Base-by-base conservation (phyloP, 2,329 filamentous ascomycete species). In the Escovopsis sp. region DNA sequence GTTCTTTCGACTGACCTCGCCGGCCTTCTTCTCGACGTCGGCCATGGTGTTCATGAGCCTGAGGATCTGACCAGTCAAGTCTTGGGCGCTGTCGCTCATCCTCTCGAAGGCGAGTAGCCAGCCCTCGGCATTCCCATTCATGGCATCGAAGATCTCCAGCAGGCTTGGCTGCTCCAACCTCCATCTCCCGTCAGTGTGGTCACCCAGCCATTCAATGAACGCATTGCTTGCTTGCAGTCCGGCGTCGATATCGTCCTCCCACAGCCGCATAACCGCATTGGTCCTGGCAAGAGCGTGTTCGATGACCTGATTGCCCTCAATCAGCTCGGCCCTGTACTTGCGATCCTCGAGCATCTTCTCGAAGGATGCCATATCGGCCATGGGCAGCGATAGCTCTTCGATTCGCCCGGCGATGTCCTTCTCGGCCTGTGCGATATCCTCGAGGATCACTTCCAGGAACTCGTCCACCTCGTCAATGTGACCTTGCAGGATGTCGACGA, bases 391-490 rank as follows among this genome's bases (percentile, higher is more conserved):
- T 42, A 96, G 67, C 57, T 83, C 82, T 45, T 82, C 79, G 47
- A 93, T 79, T 23, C 89, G 78, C 48, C 85, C 82, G 43, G 75
- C 73, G 48, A 96, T 78, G 57, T 96, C 91, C 46, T 77, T 69
- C 37, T 80, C 74, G 4, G 87, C 85, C 41, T 87, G 67, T 38
- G 82, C 74, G 41, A 95, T 78, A 57, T 95, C 89, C 53, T 94
- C 87, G 36, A 85, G 76, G 1, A 85, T 83, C 15, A 83, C 77
- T 59, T 94, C 85, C 32, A 96, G 67, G 55, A 94, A 95, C 53
- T 82, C 80, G 60, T 96, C 91, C 28, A 96, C 77, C 60, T 96
- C 89, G 55, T 94, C 85, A 47, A 96, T 91, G 59, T 96, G 89
- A 12, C 77, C 79, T 56, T 95, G 86, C 43, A 96, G 69, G 42